Percentiles rank a stretch among this genome's conserved stretches.
Evolutionary conservation across 129 eudicot genomes (phyloP).

Genomic region (Pittosporum tobira): DNA sequence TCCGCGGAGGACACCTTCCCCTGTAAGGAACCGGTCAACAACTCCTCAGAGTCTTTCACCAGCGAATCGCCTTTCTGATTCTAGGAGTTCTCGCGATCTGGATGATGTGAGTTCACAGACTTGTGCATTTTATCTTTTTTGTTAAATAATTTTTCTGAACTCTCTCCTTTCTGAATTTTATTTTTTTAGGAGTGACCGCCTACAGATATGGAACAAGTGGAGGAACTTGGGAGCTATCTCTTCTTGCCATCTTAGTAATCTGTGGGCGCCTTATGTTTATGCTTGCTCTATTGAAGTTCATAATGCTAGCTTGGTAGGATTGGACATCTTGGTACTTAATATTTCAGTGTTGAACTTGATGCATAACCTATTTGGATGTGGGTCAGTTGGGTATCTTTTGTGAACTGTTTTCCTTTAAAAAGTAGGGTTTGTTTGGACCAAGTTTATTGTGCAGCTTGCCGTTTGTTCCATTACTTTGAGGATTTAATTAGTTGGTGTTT

Average conservation of each 20-base stretch:
- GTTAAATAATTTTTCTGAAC: neutral
- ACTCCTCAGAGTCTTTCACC: slow-evolving; percentile 35
- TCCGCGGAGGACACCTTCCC: slow-evolving; percentile 32
- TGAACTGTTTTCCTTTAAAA: slow-evolving; percentile 3
- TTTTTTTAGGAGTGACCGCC: slow-evolving; percentile 30
- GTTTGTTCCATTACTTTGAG: slow-evolving; percentile 13
- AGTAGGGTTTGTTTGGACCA: neutral
- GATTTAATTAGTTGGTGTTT: slow-evolving; percentile 1
- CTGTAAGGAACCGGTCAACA: slow-evolving; percentile 29
- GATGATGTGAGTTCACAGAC: slow-evolving; percentile 26
- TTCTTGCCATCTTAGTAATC: slow-evolving; percentile 6
- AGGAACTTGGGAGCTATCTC: slow-evolving; percentile 4
- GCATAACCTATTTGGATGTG: neutral
- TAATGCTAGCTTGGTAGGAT: slow-evolving; percentile 33
- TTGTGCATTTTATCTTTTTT: neutral
- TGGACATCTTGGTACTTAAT: slow-evolving; percentile 10
- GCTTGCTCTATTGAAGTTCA: slow-evolving; percentile 4
- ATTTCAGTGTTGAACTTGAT: slow-evolving; percentile 6
- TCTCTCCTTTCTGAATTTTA: slow-evolving; percentile 2
- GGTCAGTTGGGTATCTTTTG: neutral
- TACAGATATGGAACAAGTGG: neutral
- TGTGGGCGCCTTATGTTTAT: neutral
- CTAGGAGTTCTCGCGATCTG: slow-evolving; percentile 26
- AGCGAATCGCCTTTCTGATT: slow-evolving; percentile 14
- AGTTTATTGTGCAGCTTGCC: slow-evolving; percentile 5